A percentile compares a stretch with the other conserved stretches of the same genome.
These are phyloP conservation scores for Solanum ossicruentum DNA, from an alignment of 257 asterid species.

Conservation along the genomic window DNA sequence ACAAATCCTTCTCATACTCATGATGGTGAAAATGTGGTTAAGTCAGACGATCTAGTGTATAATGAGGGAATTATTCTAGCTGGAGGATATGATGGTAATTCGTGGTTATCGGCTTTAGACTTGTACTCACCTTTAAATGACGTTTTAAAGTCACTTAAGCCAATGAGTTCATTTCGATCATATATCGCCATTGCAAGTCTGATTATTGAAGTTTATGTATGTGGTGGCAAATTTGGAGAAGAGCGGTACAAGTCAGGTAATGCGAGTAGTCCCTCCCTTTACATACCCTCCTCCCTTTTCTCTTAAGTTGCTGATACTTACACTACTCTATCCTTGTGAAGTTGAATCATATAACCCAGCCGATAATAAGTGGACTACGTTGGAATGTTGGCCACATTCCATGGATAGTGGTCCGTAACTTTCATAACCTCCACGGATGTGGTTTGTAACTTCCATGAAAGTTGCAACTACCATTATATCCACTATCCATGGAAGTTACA, in stretches of 20 bases:
- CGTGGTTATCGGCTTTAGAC: slow-evolving; percentile 47
- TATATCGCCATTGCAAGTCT: slow-evolving; percentile 44
- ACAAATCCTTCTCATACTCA: slow-evolving; percentile 11
- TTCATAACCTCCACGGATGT: too few species aligned
- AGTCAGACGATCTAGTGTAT: slow-evolving; percentile 22
- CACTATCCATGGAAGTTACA: too few species aligned
- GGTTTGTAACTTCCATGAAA: too few species aligned
- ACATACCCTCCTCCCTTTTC: neutral
- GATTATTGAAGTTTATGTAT: slow-evolving; percentile 43
- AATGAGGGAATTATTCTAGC: slow-evolving; percentile 39
- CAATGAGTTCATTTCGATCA: slow-evolving; percentile 51
- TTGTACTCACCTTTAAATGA: slow-evolving; percentile 56
- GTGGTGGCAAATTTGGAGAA: slow-evolving; percentile 66
- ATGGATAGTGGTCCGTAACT: too few species aligned
- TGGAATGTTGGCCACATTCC: too few species aligned
- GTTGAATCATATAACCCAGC: slow-evolving; percentile 69
- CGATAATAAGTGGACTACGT: slow-evolving; percentile 40
- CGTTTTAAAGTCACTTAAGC: slow-evolving; percentile 38
- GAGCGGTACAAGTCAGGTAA: slow-evolving; percentile 57
- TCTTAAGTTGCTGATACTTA: neutral
- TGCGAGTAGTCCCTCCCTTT: neutral
- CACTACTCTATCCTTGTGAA: slow-evolving; percentile 16
- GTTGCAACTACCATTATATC: too few species aligned
- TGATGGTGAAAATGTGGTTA: slow-evolving; percentile 8
- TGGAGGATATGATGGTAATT: slow-evolving; percentile 75